Evolutionary conservation across 148 eudicot genomes (phyloP).

Genomic region (Amaranthus palmeri): DNA sequence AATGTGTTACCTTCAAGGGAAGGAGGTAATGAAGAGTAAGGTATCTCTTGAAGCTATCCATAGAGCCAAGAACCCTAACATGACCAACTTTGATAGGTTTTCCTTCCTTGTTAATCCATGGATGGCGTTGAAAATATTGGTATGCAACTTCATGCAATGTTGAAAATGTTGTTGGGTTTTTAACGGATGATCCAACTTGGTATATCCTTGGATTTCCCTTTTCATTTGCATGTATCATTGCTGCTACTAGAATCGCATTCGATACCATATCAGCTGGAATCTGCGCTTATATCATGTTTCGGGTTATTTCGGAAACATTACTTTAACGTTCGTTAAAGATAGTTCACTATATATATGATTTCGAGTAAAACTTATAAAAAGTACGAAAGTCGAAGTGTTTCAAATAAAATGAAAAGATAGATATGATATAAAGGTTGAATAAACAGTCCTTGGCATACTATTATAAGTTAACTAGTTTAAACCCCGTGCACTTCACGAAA

Average conservation of each 20-base stretch:
- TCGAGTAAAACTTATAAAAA: too few species aligned
- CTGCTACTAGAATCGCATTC: conserved; percentile 46
- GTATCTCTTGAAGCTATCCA: conserved; percentile 60
- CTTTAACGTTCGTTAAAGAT: too few species aligned
- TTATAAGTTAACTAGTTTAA: too few species aligned
- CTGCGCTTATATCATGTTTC: conserved; percentile 13
- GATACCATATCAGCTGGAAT: conserved; percentile 61
- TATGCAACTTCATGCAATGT: conserved; percentile 34
- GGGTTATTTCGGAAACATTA: too few species aligned
- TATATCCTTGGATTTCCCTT: conserved; percentile 23
- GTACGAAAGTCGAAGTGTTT: too few species aligned
- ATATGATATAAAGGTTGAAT: too few species aligned
- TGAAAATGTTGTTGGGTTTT: conserved; percentile 34
- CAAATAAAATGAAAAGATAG: too few species aligned
- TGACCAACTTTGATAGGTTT: conserved; percentile 46
- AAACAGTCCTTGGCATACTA: too few species aligned
- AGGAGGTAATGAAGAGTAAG: conserved; percentile 51
- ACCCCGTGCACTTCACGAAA: too few species aligned
- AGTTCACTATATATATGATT: too few species aligned
- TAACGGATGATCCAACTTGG: conserved; percentile 58
- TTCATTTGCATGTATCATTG: conserved; percentile 37
- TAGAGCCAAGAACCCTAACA: conserved; percentile 38
- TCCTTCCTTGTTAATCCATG: conserved; percentile 63
- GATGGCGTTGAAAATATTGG: conserved; percentile 43
- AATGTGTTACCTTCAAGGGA: conserved; percentile 53